Conservation (phyloP, 2,329 filamentous ascomycete genomes). For the Fusarium tupiense region DNA sequence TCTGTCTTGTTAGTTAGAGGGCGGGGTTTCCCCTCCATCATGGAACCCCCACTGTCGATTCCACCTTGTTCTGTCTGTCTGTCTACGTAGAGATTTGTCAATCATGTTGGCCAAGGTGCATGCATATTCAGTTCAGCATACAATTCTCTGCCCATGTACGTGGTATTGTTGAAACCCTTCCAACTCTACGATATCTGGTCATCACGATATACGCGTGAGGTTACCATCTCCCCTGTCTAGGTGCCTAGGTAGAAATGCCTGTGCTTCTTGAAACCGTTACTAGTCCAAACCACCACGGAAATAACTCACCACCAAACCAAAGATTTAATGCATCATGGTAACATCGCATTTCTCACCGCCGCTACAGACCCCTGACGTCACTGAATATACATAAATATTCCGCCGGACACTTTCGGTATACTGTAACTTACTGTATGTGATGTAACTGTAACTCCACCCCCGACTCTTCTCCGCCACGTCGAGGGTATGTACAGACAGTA, state of each 20-base stretch:
- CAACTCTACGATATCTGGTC: not conserved
- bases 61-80: not conserved
- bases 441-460: not conserved
- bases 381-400: not conserved
- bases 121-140: not conserved
- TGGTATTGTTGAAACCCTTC: not conserved
- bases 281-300: slow-evolving; percentile 4
- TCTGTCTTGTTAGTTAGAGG: not conserved
- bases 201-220: not conserved
- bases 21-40: slow-evolving; percentile 19
- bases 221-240: not conserved
- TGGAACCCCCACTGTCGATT: slow-evolving; percentile 11
- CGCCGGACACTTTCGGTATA: not conserved
- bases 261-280: not conserved
- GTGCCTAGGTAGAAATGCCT: not conserved
- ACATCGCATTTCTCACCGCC: slow-evolving; percentile 14
- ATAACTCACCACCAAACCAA: slow-evolving; percentile 1
- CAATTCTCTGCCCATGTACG: not conserved
- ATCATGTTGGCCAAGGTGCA: not conserved
- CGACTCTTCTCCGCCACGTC: not conserved
- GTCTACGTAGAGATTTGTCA: not conserved
- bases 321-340: not conserved
- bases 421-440: not conserved
- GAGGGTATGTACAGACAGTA: too few species aligned
- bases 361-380: slow-evolving; percentile 13